Base-by-base conservation (phyloP, 2,329 filamentous ascomycete species). In the Chaetomiaceae sp. region DNA sequence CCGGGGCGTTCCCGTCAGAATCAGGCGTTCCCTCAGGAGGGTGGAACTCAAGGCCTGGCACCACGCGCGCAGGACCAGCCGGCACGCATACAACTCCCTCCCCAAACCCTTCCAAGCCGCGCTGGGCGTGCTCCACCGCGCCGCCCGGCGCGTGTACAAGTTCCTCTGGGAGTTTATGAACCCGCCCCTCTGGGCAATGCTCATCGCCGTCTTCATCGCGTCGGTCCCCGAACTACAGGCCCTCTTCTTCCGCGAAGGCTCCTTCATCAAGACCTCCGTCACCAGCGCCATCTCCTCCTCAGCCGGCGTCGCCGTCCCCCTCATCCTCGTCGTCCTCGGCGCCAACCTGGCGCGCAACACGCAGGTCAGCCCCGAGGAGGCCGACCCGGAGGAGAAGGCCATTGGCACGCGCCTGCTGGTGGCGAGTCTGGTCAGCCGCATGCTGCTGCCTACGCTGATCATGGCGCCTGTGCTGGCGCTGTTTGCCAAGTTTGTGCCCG, bases 101-200 rank as follows among this genome's bases (percentile, higher is more conserved):
- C 78, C 79, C 1, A 46, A 37, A 2, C 70, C 75, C 4, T 25
- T 76, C 31, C 77, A 76, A 61, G 56, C 59, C 5, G 42, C 58
- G 0, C 59, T 77, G 14, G 55, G 62, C 2, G 63, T 63, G 38
- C 14, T 71, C 7, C 64, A 67, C 45, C 60, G 54, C 11, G 61
- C 73, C 17, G 72, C 68, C 40, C 68, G 63, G 62, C 69, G 80
- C 68, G 58, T 89, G 62, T 71, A 81, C 61, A 72, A 72, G 45
- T 91, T 91, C 48, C 68, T 91, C 12, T 94, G 88, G 88, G 87
- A 88, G 44, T 96, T 96, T 69, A 97, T 99, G 92, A 97, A 97
- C 71, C 92, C 94, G 38, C 94, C 94, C 1, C 83, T 99, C 23
- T 97, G 91, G 91, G 91, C 94, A 27, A 97, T 99, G 94, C 75